phyloP scores from a whole-genome alignment of 345 rosid species.

The Crucihimalaya himalaica region DNA sequence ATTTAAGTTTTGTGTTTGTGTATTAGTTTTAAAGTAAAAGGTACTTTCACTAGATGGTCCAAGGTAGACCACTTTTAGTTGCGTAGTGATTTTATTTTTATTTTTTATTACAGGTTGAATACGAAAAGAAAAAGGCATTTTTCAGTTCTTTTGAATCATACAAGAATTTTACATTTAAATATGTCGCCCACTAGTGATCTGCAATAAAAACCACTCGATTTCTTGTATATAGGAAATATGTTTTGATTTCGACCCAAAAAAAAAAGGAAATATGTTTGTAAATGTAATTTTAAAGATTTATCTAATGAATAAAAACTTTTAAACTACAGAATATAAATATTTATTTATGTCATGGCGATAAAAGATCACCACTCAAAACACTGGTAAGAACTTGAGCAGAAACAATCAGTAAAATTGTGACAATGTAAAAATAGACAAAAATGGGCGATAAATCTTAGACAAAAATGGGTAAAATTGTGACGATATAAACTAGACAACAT shows the following conservation, averaged over 20 bases:
- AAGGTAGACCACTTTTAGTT: constrained; percentile 16
- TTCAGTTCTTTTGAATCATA: constrained; percentile 3
- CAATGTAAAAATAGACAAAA: neutral
- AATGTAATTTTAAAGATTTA: neutral
- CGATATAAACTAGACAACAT: too few relatives aligned
- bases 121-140: neutral
- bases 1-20: neutral
- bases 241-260: too few relatives aligned
- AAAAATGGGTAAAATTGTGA: too few relatives aligned
- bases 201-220: neutral
- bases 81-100: neutral
- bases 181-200: neutral
- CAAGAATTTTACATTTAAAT: neutral
- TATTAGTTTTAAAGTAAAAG: neutral
- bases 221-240: neutral
- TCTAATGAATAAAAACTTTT: neutral
- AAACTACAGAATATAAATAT: neutral
- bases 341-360: neutral
- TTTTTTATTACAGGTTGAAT: neutral
- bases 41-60: constrained; percentile 25
- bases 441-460: neutral
- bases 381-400: neutral
- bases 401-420: neutral
- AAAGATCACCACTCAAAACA: neutral
- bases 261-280: neutral